Evolutionary conservation across 2,329 filamentous ascomycete genomes (phyloP), one percentile per base, ranked within the genome.

Genomic region (Sclerotiophoma versabilis): DNA sequence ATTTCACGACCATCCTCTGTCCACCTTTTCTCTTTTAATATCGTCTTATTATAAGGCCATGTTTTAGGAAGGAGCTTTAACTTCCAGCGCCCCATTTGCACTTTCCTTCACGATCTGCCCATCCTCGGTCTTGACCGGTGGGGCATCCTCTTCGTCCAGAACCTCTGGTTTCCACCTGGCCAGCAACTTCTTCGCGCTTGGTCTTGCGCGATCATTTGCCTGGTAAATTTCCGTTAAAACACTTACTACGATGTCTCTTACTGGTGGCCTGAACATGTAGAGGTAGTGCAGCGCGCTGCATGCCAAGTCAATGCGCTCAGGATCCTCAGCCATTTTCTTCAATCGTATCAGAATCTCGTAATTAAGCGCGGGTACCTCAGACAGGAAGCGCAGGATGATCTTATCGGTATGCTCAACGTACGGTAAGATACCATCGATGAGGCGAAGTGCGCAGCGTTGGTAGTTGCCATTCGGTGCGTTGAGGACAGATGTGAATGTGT

Each of bases 331-430:
- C 52, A 88, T 77, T 54, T 81, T 83, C 63, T 83, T 82, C 29
- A 98, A 86, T 43, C 90, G 84, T 39, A 87, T 82, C 2, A 98
- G 81, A 57, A 98, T 86, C 10, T 84, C 81, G 27, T 80, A 75
- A 57, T 87, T 91, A 27, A 99, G 81, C 34, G 90, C 87, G 0
- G 95, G 95, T 27, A 99, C 87, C 75, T 99, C 95, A 43, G 92
- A 93, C 37, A 99, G 78, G 70, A 98, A 96, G 29, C 95, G 86
- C 23, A 96, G 93, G 50, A 99, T 79, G 19, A 96, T 84, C 74
- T 95, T 93, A 72, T 99, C 95, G 57, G 91, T 90, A 2, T 88
- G 85, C 70, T 97, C 92, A n/a, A 98, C 81, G 73, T 96, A 98
- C 4, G 91, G 91, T 27, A 96, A 77, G 65, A 99, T 91, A 1